Evolutionary conservation across 371 early-diverging fungal species (phyloP).

Genomic region (Zychaea mexicana): DNA sequence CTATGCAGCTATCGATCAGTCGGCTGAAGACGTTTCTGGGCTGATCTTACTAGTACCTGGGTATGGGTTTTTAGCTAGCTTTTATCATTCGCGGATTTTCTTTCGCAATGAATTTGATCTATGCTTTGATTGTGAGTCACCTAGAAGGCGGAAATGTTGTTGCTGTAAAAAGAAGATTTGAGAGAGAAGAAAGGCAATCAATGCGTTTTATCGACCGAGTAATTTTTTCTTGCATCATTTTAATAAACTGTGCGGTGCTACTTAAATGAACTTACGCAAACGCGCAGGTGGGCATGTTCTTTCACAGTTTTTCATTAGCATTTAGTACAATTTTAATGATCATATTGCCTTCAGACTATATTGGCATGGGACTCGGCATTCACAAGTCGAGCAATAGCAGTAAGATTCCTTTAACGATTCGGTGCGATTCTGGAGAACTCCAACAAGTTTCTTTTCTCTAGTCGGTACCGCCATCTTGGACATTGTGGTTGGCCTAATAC

Average conservation of each 20-base stretch:
- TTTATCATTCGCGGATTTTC: conserved; percentile 51
- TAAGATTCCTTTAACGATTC: too few species aligned
- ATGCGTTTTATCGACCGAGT: conserved; percentile 43
- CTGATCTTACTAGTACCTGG: conserved; percentile 42
- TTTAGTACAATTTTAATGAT: conserved; percentile 59
- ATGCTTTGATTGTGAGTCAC: conserved; percentile 43
- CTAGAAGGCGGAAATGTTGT: conserved; percentile 28
- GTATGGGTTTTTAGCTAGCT: conserved; percentile 56
- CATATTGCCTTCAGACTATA: conserved; percentile 46
- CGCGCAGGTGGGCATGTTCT: conserved; percentile 48
- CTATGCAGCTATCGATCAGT: conserved; percentile 56
- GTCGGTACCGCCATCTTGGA: conserved; percentile 54
- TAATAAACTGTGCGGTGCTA: conserved; percentile 41
- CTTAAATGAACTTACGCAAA: conserved; percentile 45
- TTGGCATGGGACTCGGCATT: conserved; percentile 58
- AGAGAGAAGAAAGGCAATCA: too few species aligned
- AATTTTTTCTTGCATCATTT: conserved; percentile 36
- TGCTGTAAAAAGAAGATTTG: conserved; percentile 36
- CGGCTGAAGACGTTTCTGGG: conserved; percentile 53
- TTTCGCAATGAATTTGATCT: conserved; percentile 44
- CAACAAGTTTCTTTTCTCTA: neutral
- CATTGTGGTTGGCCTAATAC: conserved; percentile 51
- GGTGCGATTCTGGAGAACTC: neutral
- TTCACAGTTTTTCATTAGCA: conserved; percentile 51
- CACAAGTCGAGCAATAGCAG: conserved; percentile 48